Evolutionary conservation across 2,329 filamentous ascomycete genomes (phyloP).

Genomic region (Kalmusia sp.): DNA sequence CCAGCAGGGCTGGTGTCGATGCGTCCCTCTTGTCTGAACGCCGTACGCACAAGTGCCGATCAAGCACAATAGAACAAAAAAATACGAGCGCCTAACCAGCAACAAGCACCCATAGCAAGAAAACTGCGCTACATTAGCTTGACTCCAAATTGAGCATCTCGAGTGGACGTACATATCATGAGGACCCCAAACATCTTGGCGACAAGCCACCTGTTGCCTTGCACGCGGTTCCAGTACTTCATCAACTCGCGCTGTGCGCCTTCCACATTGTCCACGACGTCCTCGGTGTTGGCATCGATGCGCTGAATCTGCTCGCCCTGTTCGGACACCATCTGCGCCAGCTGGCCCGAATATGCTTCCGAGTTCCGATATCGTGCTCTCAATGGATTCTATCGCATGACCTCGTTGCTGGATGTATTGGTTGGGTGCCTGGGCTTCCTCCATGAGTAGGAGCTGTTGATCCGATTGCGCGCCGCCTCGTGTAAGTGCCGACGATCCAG

Average conservation of each 20-base stretch:
- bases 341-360: slow-evolving; percentile 91
- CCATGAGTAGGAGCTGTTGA: slow-evolving; percentile 85
- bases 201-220: slow-evolving; percentile 93
- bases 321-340: slow-evolving; percentile 96
- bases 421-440: slow-evolving; percentile 86
- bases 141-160: background rate
- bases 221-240: slow-evolving; percentile 95
- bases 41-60: slow-evolving; percentile 12
- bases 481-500: slow-evolving; percentile 52
- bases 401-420: slow-evolving; percentile 91
- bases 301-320: slow-evolving; percentile 98
- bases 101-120: slow-evolving; percentile 72
- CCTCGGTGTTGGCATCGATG: slow-evolving; percentile 96
- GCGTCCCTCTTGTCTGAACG: slow-evolving; percentile 29
- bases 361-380: slow-evolving; percentile 91
- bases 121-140: slow-evolving; percentile 38
- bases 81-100: slow-evolving; percentile 53
- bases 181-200: slow-evolving; percentile 85
- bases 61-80: slow-evolving; percentile 17
- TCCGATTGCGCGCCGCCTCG: slow-evolving; percentile 69
- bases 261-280: slow-evolving; percentile 98
- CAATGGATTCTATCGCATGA: slow-evolving; percentile 95
- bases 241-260: slow-evolving; percentile 93
- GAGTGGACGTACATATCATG: slow-evolving; percentile 76
- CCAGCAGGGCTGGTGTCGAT: slow-evolving; percentile 16